Evolutionary conservation across 2,329 filamentous ascomycete species (phyloP), one percentile per base, ranked within the genome.

Genomic region (Paradendryphiella salina): DNA sequence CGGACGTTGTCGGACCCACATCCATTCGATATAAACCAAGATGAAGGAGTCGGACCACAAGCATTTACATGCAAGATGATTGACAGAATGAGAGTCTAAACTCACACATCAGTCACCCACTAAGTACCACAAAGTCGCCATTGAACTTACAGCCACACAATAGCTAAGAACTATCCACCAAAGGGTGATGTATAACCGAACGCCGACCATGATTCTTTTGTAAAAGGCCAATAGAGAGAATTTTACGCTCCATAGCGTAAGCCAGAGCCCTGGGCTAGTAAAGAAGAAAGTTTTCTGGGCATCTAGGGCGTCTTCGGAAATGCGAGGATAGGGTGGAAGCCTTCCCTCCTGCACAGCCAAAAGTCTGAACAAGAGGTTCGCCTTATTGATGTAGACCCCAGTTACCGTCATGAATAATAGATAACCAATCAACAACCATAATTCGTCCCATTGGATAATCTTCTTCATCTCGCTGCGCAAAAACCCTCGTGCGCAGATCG

Each of bases 211-310:
- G n/a, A 76, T 54, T 9, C 65, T 63, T 29, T 69, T 69, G 52
- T 75, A 75, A 39, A 75, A 63, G n/a, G 69, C 59, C 39, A 76
- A 58, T 23, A 76, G 59, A 5, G 67, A 70, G 15, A 73, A 64
- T 44, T 76, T 76, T 37, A 75, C 66, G 34, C 69, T 60, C 71
- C 71, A 76, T 8, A 76, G 59, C 5, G 66, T 65, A 9, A 67
- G 46, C 72, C 73, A 75, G 40, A 75, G 63, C 13, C 72, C 60
- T 40, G 73, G 64, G 5, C 69, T 71, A 14, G 69, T 71, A 10
- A 68, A 65, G 48, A 75, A 75, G 53, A 75, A 74, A n/a, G 73
- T 63, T 42, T 69, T 70, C 32, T 71, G 64, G 45, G 74, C 62
- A 26, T 58, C 47, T 1, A 66, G 31, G 2, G 53, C 53, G 31